phyloP scores from a whole-genome alignment of 1,284 basidiomycete genomes.

The Leccinum insolens region DNA sequence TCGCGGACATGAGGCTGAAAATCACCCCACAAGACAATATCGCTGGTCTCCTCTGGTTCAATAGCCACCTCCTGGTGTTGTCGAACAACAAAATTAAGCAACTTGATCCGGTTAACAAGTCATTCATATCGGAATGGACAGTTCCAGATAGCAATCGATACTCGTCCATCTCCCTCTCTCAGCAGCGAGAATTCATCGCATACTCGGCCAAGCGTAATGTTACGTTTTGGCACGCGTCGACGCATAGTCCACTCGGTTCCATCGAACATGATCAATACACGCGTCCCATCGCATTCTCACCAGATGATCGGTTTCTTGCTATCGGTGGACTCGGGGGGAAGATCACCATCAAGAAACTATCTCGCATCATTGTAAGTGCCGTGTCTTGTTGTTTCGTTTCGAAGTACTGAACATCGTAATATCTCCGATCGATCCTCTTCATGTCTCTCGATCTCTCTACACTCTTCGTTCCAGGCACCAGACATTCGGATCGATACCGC shows the following conservation, averaged over 20 bases:
- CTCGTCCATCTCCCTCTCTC: neutral
- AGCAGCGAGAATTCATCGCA: constrained; percentile 1
- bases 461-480: neutral
- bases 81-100: neutral
- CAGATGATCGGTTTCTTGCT: neutral
- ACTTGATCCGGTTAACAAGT: neutral
- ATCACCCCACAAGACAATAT: neutral
- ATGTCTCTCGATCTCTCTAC: neutral
- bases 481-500: neutral
- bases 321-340: neutral
- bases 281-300: neutral
- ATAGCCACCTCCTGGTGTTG: constrained; percentile 1
- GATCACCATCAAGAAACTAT: neutral
- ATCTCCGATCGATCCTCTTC: neutral
- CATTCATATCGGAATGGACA: neutral
- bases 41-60: constrained; percentile 2
- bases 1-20: neutral
- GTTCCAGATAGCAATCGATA: neutral
- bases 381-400: neutral
- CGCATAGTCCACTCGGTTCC: neutral
- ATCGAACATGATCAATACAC: neutral
- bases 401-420: neutral
- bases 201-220: neutral
- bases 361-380: neutral
- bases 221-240: neutral